Percentiles rank a stretch among this genome's conserved stretches.
phyloP scores from a whole-genome alignment of 2,329 filamentous ascomycete genomes.

The Atkinsonella texensis region DNA sequence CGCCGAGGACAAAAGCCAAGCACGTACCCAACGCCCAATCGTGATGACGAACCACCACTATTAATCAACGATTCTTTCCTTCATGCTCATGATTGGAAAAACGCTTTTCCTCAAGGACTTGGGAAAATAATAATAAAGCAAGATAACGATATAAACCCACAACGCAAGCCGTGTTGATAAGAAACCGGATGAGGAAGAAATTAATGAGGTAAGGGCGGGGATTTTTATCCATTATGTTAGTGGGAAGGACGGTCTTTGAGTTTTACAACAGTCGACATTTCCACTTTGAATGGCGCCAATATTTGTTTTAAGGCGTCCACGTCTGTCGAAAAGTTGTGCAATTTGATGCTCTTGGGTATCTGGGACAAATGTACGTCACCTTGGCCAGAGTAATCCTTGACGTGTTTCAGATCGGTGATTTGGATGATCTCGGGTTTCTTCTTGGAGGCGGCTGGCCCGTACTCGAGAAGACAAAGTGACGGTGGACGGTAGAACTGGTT shows the following conservation, averaged over 20 bases:
- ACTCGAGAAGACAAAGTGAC: constrained; percentile 19
- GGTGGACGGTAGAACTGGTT: constrained; percentile 23
- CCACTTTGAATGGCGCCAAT: constrained; percentile 5
- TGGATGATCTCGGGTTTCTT: constrained; percentile 11
- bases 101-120: background rate
- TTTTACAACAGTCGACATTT: background rate
- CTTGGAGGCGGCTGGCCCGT: background rate
- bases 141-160: background rate
- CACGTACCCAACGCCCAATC: background rate
- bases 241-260: background rate
- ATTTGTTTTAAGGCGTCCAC: constrained; percentile 6
- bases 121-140: background rate
- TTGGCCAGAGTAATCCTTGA: background rate
- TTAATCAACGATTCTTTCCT: background rate
- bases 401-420: constrained; percentile 7
- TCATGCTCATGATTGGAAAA: background rate
- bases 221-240: background rate
- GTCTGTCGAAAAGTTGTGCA: constrained; percentile 13
- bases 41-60: background rate
- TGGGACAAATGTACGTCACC: background rate
- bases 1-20: background rate
- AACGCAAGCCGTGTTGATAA: too few species aligned
- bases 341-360: constrained; percentile 2
- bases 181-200: background rate
- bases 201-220: too few species aligned